phyloP scores from a whole-genome alignment of 2,329 filamentous ascomycete genomes.

The Fusarium piperis region DNA sequence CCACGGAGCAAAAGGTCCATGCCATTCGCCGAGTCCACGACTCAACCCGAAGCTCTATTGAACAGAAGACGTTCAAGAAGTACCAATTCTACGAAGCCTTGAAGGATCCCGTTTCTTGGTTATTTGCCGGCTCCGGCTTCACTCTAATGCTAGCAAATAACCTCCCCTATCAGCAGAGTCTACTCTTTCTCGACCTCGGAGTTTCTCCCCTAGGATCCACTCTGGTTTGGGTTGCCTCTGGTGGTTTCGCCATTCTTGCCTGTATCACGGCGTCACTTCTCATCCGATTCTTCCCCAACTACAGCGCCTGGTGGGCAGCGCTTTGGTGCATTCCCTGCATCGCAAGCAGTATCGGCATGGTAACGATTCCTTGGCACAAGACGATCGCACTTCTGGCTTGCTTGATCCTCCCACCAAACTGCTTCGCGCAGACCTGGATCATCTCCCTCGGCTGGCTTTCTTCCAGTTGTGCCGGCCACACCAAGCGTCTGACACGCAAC shows the following conservation, averaged over 20 bases:
- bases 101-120: constrained; percentile 44
- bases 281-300: constrained; percentile 23
- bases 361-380: constrained; percentile 32
- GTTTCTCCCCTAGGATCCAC: constrained; percentile 22
- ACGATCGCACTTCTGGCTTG: constrained; percentile 43
- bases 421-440: constrained; percentile 29
- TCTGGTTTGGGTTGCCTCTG: constrained; percentile 23
- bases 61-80: constrained; percentile 48
- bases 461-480: constrained; percentile 48
- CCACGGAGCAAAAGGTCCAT: constrained; percentile 39
- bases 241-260: constrained; percentile 20
- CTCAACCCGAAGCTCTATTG: constrained; percentile 45
- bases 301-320: constrained; percentile 32
- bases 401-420: constrained; percentile 23
- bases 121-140: constrained; percentile 43
- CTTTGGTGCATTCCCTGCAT: constrained; percentile 37
- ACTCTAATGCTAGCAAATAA: constrained; percentile 52
- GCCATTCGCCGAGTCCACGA: constrained; percentile 45
- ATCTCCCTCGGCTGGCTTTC: constrained; percentile 28
- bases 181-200: constrained; percentile 23
- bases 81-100: constrained; percentile 45
- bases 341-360: constrained; percentile 33
- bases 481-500: constrained; percentile 54
- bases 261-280: constrained; percentile 30
- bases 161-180: constrained; percentile 49